Conservation (phyloP, 1,139 yeast genomes). For the Suhomyces guaymorum region DNA sequence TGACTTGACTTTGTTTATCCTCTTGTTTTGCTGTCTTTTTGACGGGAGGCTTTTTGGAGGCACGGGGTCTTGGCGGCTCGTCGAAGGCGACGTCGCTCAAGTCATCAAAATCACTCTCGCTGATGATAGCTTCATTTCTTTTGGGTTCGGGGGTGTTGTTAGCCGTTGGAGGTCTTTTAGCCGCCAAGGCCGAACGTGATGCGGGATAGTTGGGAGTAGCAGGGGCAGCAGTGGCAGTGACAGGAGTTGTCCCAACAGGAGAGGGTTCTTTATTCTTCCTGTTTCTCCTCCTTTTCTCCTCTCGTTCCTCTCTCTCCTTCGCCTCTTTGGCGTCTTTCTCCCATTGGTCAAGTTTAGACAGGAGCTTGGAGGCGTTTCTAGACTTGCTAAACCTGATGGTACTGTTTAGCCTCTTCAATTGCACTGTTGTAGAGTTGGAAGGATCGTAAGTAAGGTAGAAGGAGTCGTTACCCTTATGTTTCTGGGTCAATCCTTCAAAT, state of each 20-base stretch:
- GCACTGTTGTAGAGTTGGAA: slow-evolving; percentile 18
- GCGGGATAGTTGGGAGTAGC: slow-evolving; percentile 5
- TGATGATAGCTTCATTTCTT: slow-evolving; percentile 29
- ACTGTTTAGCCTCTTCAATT: slow-evolving; percentile 29
- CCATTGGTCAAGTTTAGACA: slow-evolving; percentile 16
- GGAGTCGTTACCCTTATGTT: slow-evolving; percentile 30
- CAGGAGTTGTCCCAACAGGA: too few relatives aligned
- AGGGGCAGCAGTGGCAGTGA: neutral
- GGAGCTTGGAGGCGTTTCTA: slow-evolving; percentile 30
- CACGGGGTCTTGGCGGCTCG: slow-evolving; percentile 14
- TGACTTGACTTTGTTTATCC: neutral
- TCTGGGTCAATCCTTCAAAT: slow-evolving; percentile 44
- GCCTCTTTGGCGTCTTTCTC: slow-evolving; percentile 13
- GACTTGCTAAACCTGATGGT: slow-evolving; percentile 42
- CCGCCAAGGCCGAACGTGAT: slow-evolving; percentile 9
- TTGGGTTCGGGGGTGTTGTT: slow-evolving; percentile 19
- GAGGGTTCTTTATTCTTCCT: neutral
- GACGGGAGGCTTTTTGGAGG: slow-evolving; percentile 3
- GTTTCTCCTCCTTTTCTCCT: slow-evolving; percentile 1
- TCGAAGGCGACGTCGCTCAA: slow-evolving; percentile 26
- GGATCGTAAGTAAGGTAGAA: slow-evolving; percentile 32
- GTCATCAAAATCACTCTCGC: slow-evolving; percentile 42
- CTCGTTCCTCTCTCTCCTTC: slow-evolving; percentile 1
- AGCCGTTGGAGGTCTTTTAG: slow-evolving; percentile 23
- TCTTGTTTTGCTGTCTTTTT: slow-evolving; percentile 3